phyloP scores from a whole-genome alignment of 2,329 filamentous ascomycete species.

The Pseudogymnoascus sp. region DNA sequence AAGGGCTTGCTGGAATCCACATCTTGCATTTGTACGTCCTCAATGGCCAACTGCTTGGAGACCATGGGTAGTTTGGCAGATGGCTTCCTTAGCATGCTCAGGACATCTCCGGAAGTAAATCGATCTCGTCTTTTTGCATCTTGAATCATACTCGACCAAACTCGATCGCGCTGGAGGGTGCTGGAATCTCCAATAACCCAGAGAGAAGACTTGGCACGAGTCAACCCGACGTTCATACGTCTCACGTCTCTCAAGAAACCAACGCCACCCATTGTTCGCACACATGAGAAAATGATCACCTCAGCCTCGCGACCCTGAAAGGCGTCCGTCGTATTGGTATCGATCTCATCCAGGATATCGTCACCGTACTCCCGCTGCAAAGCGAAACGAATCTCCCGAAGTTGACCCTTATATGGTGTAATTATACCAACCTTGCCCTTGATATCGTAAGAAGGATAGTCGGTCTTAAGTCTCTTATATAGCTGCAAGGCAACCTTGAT shows the following conservation, averaged over 20 bases:
- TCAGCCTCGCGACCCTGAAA: constrained; percentile 96
- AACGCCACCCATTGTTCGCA: constrained; percentile 87
- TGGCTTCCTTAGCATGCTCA: constrained; percentile 44
- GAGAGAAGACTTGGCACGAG: constrained; percentile 88
- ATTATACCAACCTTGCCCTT: constrained; percentile 89
- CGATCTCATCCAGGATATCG: constrained; percentile 65
- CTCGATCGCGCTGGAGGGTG: constrained; percentile 77
- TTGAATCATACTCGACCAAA: constrained; percentile 79
- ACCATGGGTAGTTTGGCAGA: background rate
- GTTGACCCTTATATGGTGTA: constrained; percentile 92
- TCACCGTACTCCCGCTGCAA: constrained; percentile 69
- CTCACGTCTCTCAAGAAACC: constrained; percentile 97
- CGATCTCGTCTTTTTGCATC: constrained; percentile 66
- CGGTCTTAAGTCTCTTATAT: constrained; percentile 67
- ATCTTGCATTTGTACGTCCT: constrained; percentile 6
- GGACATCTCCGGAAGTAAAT: constrained; percentile 63
- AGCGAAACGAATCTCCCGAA: constrained; percentile 66
- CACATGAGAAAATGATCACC: constrained; percentile 98
- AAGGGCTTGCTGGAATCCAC: background rate
- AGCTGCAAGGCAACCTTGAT: constrained; percentile 77
- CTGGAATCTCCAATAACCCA: constrained; percentile 93
- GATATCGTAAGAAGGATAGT: constrained; percentile 62
- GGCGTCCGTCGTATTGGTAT: constrained; percentile 98
- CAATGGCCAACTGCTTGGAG: background rate
- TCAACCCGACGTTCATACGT: constrained; percentile 98